Evolutionary conservation across 2,329 filamentous ascomycete genomes (phyloP), one percentile per base, ranked within the genome.

Genomic region (Pseudocercospora cruenta): DNA sequence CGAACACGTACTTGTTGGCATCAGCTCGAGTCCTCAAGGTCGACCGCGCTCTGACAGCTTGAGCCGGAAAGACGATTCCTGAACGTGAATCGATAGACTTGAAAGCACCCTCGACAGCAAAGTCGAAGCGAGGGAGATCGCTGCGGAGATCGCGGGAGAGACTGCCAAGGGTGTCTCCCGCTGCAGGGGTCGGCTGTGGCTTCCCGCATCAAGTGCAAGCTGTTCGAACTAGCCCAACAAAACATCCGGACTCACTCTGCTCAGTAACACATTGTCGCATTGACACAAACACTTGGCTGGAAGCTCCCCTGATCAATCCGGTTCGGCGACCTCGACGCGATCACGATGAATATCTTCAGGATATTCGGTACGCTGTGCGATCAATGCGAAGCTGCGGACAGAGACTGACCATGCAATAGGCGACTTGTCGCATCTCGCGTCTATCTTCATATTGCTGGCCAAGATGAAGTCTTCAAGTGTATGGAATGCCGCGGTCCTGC

Each of bases 401-500:
- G 62, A 26, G 39, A 59, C 68, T 75, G 28, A 68, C 60, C 21
- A 28, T 8, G 66, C 26, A 24, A 64, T 73, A 97, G 94, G 90
- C 83, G 95, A 99, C 85, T 88, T 99, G 79, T 97, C 93, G 84
- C 95, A 99, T 85, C 83, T 99, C 75, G 85, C 91, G 70, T 98
- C 94, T 62, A 97, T 99, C 78, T 85, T 97, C 75, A 97, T 99
- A 75, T 85, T 99, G 68, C 85, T 99, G 69, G 93, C 96, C 79
- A 99, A 99, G 86, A 99, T 99, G 93, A 90, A 90, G 74, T 81
- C 79, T 64, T 90, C 95, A 54, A 96, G 92, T 78, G 94, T 97
- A 85, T 68, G 89, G 80, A 59, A 54, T 45, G 10, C 10, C 43
- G 28, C 21, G 31, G 49, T 43, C 2, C 16, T 55, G 1, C 9